These are phyloP conservation scores for Ophiognomonia clavigignenti-juglandacearum DNA, from an alignment of 2,329 filamentous ascomycete species.

Conservation along the genomic window DNA sequence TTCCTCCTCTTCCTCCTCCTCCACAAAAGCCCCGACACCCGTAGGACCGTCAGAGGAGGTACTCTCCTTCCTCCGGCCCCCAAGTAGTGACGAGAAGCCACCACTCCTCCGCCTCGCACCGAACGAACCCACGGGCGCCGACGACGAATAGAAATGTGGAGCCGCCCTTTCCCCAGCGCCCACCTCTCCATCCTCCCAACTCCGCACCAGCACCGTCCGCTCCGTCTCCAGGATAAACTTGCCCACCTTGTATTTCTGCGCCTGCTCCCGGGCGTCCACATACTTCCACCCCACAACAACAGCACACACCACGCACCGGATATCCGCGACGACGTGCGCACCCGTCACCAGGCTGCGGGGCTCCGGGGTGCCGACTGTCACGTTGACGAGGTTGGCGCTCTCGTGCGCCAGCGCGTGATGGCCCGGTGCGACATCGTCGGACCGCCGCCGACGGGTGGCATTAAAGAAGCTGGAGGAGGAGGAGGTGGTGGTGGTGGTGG, in stretches of 20 bases:
- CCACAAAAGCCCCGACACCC: slow-evolving; percentile 6
- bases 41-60: slow-evolving; percentile 7
- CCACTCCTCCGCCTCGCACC: slow-evolving; percentile 10
- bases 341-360: slow-evolving; percentile 57
- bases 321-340: slow-evolving; percentile 60
- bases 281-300: slow-evolving; percentile 65
- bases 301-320: slow-evolving; percentile 51
- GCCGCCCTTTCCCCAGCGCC: slow-evolving; percentile 1
- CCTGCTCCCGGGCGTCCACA: slow-evolving; percentile 53
- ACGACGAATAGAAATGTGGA: slow-evolving; percentile 18
- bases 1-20: slow-evolving; percentile 18
- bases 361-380: slow-evolving; percentile 49
- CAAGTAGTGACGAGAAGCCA: slow-evolving; percentile 14
- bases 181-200: slow-evolving; percentile 44
- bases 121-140: not conserved
- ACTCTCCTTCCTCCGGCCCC: slow-evolving; percentile 10
- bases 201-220: slow-evolving; percentile 45
- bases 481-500: too few relatives aligned
- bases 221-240: slow-evolving; percentile 64
- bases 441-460: slow-evolving; percentile 10
- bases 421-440: slow-evolving; percentile 8
- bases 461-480: too few relatives aligned
- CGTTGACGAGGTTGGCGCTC: slow-evolving; percentile 42
- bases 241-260: slow-evolving; percentile 63
- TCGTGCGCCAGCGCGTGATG: slow-evolving; percentile 16